Percentiles rank a stretch among this genome's conserved stretches.
These are phyloP conservation scores for Crassisporium funariophilum DNA, from an alignment of 768 basidiomycete genomes.

Conservation along the genomic window DNA sequence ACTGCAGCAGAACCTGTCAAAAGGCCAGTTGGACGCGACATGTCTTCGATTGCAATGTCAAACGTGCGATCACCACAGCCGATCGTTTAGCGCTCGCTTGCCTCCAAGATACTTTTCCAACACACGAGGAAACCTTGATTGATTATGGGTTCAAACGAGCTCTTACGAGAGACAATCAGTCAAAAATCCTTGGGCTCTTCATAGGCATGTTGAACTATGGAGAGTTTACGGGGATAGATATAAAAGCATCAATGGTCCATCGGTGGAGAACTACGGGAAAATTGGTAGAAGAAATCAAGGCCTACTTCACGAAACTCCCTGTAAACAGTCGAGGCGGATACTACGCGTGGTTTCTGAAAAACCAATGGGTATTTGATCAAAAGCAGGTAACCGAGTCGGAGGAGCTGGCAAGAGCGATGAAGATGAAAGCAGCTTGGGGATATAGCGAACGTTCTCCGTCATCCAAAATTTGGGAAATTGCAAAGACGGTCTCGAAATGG, in stretches of 20 bases:
- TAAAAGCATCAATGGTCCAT: slow-evolving; percentile 30
- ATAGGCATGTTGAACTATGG: slow-evolving; percentile 28
- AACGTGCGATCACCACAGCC: slow-evolving; percentile 28
- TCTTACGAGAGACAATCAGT: slow-evolving; percentile 7
- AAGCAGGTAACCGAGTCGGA: too few relatives aligned
- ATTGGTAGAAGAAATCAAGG: slow-evolving; percentile 35
- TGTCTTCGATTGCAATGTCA: slow-evolving; percentile 33
- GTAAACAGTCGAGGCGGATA: slow-evolving; percentile 24
- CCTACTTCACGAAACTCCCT: slow-evolving; percentile 26
- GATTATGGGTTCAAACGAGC: slow-evolving; percentile 39
- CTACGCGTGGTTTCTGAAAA: slow-evolving; percentile 39
- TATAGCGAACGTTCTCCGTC: too few relatives aligned
- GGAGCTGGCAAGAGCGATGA: too few relatives aligned
- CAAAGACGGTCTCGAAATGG: too few relatives aligned
- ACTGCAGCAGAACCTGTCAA: slow-evolving; percentile 36
- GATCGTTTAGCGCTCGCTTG: slow-evolving; percentile 33
- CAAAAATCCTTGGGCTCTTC: slow-evolving; percentile 33
- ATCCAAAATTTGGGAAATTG: too few relatives aligned
- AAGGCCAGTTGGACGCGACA: slow-evolving; percentile 29
- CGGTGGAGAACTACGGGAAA: slow-evolving; percentile 34
- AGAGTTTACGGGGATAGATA: slow-evolving; percentile 5
- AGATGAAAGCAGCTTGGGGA: too few relatives aligned
- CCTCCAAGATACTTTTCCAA: slow-evolving; percentile 25
- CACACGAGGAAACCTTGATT: slow-evolving; percentile 30
- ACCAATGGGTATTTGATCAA: slow-evolving; percentile 31